A percentile compares a stretch with the other conserved stretches of the same genome.
Conservation (phyloP, 768 basidiomycete species). For the Leccinum truebloodii region DNA sequence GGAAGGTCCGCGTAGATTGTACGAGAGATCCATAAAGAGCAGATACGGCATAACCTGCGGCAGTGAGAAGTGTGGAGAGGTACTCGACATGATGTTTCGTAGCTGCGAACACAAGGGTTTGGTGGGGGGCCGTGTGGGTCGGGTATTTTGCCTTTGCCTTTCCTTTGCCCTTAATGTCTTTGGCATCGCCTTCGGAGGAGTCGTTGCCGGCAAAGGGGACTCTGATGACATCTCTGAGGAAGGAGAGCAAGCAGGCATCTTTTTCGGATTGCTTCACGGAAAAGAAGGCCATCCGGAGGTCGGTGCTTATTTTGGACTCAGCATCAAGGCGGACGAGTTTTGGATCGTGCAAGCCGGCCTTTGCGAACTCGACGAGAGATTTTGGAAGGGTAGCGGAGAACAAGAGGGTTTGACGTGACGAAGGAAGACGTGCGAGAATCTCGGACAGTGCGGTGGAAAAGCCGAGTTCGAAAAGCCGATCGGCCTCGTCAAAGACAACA, state of each 20-base stretch:
- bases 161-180: constrained; percentile 48
- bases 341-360: constrained; percentile 91
- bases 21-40: constrained; percentile 96
- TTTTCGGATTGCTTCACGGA: constrained; percentile 91
- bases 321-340: constrained; percentile 95
- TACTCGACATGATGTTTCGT: constrained; percentile 99
- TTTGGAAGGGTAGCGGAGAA: constrained; percentile 97
- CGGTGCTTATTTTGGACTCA: constrained; percentile 92
- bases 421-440: constrained; percentile 85
- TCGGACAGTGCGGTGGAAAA: constrained; percentile 92
- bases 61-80: constrained; percentile 70
- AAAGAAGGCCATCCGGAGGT: constrained; percentile 94
- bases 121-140: constrained; percentile 71
- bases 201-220: constrained; percentile 59
- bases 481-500: constrained; percentile 96
- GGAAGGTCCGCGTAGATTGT: constrained; percentile 83
- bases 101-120: constrained; percentile 92
- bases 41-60: constrained; percentile 86
- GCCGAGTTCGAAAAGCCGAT: constrained; percentile 98
- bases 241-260: constrained; percentile 82
- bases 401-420: constrained; percentile 86
- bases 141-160: constrained; percentile 50
- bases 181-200: constrained; percentile 21
- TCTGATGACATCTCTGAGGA: constrained; percentile 85
- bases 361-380: constrained; percentile 96